Conservation (phyloP, 2,329 filamentous ascomycete species). For the Xylaria sp. region DNA sequence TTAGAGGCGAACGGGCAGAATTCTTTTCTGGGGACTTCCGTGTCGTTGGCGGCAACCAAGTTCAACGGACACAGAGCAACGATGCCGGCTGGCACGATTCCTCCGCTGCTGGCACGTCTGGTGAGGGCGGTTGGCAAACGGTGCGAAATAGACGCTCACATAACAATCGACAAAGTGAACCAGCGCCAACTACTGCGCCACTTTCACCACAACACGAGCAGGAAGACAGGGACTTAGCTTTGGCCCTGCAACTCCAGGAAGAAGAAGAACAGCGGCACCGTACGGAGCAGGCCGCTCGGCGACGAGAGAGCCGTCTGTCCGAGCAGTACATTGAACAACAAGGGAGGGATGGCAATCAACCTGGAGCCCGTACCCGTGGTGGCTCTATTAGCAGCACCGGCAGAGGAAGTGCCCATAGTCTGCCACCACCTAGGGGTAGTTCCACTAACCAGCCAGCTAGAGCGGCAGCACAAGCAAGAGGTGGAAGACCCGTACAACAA, state of each 20-base stretch:
- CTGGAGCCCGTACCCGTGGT: slow-evolving; percentile 40
- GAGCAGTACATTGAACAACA: slow-evolving; percentile 77
- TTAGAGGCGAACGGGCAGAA: slow-evolving; percentile 83
- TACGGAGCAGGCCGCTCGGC: slow-evolving; percentile 67
- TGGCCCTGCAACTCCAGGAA: slow-evolving; percentile 92
- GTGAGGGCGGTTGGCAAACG: slow-evolving; percentile 64
- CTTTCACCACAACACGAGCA: slow-evolving; percentile 65
- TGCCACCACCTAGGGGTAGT: slow-evolving; percentile 43
- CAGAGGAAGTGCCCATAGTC: slow-evolving; percentile 38
- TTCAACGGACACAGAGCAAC: slow-evolving; percentile 33
- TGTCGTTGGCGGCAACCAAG: slow-evolving; percentile 72
- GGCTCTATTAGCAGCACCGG: slow-evolving; percentile 35
- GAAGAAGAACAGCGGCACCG: slow-evolving; percentile 86
- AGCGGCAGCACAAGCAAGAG: slow-evolving; percentile 34
- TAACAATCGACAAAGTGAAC: slow-evolving; percentile 38
- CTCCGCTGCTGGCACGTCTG: slow-evolving; percentile 37
- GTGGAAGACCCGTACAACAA: slow-evolving; percentile 48
- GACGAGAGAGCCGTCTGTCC: slow-evolving; percentile 73
- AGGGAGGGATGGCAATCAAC: slow-evolving; percentile 51
- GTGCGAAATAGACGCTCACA: slow-evolving; percentile 55
- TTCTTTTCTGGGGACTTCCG: slow-evolving; percentile 93
- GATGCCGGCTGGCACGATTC: slow-evolving; percentile 37
- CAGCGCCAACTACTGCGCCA: slow-evolving; percentile 41
- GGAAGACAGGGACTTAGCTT: slow-evolving; percentile 86
- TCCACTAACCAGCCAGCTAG: slow-evolving; percentile 41